Evolutionary conservation across 1,139 yeast genomes (phyloP).

Genomic region (Arxiozyma slooffiae): DNA sequence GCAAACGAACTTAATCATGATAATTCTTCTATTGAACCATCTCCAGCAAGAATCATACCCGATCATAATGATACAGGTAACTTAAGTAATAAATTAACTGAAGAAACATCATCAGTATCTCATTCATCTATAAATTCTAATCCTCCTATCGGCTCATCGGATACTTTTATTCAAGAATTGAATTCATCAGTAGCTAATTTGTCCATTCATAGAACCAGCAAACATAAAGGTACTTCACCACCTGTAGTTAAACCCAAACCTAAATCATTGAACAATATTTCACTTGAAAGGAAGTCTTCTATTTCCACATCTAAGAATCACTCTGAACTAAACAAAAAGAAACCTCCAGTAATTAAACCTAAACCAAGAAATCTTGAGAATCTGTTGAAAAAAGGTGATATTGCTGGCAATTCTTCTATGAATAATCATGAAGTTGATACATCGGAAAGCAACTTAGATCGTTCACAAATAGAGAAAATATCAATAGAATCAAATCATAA

Average conservation of each 20-base stretch:
- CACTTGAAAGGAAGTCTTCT: not conserved
- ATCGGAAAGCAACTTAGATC: not conserved
- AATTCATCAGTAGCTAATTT: not conserved
- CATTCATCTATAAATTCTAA: not conserved
- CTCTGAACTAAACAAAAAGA: constrained; percentile 4
- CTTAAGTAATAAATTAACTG: too few species aligned
- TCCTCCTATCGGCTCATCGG: not conserved
- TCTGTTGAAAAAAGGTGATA: not conserved
- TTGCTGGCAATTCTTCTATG: not conserved
- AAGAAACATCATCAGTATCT: not conserved
- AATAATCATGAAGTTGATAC: not conserved
- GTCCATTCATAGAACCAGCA: not conserved
- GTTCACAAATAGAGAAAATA: not conserved
- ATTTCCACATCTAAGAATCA: not conserved
- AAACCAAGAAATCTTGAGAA: constrained; percentile 16
- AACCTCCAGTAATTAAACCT: constrained; percentile 23
- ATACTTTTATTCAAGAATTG: not conserved
- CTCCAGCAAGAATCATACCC: not conserved
- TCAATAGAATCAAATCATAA: not conserved
- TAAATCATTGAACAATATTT: not conserved
- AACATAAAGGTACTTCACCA: not conserved
- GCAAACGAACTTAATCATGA: not conserved
- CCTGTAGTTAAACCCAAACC: constrained; percentile 9
- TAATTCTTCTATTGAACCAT: not conserved
- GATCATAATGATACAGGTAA: not conserved